Evolutionary conservation across 2,329 filamentous ascomycete genomes (phyloP).

Genomic region (Elsinoe australis): DNA sequence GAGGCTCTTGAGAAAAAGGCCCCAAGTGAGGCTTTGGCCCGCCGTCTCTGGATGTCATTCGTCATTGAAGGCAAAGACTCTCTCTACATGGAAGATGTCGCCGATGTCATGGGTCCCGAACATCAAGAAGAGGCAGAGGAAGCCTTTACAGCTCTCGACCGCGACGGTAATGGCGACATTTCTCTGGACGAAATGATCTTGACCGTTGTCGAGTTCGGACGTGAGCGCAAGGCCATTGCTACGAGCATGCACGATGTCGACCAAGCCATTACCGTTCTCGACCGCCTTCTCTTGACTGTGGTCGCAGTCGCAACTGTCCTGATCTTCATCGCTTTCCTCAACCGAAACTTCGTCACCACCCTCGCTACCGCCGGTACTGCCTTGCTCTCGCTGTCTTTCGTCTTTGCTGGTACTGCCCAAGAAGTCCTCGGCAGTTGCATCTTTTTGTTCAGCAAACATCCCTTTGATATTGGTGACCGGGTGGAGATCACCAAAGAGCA

Average conservation of each 20-base stretch:
- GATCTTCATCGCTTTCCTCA: conserved; percentile 69
- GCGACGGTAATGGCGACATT: conserved; percentile 87
- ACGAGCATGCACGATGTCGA: conserved; percentile 97
- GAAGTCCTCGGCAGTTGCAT: conserved; percentile 98
- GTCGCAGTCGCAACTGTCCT: conserved; percentile 67
- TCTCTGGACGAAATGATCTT: conserved; percentile 91
- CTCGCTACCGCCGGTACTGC: conserved; percentile 86
- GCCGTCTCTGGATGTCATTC: conserved; percentile 96
- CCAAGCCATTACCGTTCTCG: conserved; percentile 84
- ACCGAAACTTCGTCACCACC: conserved; percentile 74
- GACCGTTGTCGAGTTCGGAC: conserved; percentile 74
- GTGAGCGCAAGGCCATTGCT: conserved; percentile 78
- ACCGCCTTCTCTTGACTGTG: conserved; percentile 74
- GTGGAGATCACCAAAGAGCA: conserved; percentile 68
- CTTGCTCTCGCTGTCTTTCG: conserved; percentile 89
- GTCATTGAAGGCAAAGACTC: conserved; percentile 81
- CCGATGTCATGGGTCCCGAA: conserved; percentile 74
- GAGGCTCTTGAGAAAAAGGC: conserved; percentile 78
- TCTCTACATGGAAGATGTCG: conserved; percentile 70
- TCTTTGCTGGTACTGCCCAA: conserved; percentile 85
- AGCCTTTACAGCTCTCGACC: conserved; percentile 72
- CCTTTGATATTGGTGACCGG: conserved; percentile 90
- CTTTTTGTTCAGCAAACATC: conserved; percentile 97
- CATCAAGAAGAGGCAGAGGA: conserved; percentile 75
- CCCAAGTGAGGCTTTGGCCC: conserved; percentile 86